A percentile compares a stretch with the other conserved stretches of the same genome.
phyloP scores from a whole-genome alignment of 2,329 filamentous ascomycete species.

The Aspergillus oerlinghausenensis region DNA sequence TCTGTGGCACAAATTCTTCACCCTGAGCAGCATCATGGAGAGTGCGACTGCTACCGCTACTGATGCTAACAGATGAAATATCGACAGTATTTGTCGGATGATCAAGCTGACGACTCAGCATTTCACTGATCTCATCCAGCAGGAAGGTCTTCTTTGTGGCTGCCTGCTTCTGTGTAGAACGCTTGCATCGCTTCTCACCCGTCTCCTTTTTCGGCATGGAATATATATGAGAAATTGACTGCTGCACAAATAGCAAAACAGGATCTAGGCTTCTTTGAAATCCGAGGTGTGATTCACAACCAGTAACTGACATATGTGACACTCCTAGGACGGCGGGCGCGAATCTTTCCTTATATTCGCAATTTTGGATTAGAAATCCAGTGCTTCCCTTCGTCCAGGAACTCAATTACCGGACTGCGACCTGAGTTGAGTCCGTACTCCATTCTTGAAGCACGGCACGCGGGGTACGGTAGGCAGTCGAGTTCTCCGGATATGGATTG shows the following conservation, averaged over 20 bases:
- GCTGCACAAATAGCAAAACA: too few species aligned
- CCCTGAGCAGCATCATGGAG: not conserved
- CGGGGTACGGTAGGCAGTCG: not conserved
- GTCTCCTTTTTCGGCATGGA: too few species aligned
- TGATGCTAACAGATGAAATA: not conserved
- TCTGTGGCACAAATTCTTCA: not conserved
- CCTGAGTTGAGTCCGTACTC: not conserved
- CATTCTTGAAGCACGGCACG: not conserved
- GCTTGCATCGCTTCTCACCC: too few species aligned
- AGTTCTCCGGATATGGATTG: not conserved
- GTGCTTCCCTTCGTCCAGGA: not conserved
- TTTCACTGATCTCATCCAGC: not conserved
- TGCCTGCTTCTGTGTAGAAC: too few species aligned
- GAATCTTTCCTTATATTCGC: not conserved
- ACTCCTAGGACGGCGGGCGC: not conserved
- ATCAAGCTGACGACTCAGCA: not conserved
- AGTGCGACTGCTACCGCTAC: not conserved
- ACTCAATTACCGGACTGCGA: not conserved
- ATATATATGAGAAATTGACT: too few species aligned
- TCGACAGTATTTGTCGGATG: not conserved
- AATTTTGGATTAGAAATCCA: not conserved
- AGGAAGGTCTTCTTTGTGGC: not conserved
- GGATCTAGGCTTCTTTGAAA: too few species aligned
- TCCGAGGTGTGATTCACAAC: not conserved
- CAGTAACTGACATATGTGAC: too few species aligned